Evolutionary conservation across 176 grass and related monocot genomes (phyloP).

Genomic region (Elymus sibiricus): DNA sequence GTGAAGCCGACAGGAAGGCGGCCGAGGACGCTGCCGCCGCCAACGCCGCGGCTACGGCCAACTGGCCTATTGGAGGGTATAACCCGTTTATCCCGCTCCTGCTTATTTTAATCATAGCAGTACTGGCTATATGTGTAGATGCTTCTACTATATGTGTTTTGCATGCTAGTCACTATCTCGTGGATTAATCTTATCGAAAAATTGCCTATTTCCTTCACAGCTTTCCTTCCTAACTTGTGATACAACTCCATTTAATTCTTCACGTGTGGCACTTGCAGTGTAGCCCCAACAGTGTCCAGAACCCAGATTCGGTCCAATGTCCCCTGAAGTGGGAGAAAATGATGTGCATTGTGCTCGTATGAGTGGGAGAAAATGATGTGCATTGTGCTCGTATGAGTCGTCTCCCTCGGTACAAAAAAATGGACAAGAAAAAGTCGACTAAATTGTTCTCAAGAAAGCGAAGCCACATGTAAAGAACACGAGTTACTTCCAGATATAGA

Average conservation of each 20-base stretch:
- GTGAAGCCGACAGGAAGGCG: no score
- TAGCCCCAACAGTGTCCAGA: background rate
- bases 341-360: background rate
- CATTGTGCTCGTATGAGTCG: background rate
- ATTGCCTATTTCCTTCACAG: no score
- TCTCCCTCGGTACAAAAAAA: background rate
- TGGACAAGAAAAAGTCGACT: background rate
- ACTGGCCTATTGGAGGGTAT: no score
- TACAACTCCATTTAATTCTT: background rate
- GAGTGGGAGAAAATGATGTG: constrained; percentile 4
- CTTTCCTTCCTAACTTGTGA: background rate
- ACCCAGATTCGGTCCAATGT: background rate
- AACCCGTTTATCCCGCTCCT: no score
- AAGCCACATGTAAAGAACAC: background rate
- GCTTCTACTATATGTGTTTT: no score
- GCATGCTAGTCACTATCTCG: no score
- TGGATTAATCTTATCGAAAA: no score
- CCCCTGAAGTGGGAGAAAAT: constrained; percentile 4
- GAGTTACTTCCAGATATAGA: background rate
- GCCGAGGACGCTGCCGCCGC: no score
- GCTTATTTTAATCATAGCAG: no score
- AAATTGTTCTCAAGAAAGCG: background rate
- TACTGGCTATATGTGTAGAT: no score
- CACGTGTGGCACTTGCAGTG: background rate
- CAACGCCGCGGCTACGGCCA: no score